These are phyloP conservation scores for Ganoderma sp. DNA, from an alignment of 1,284 basidiomycete species.

Conservation along the genomic window DNA sequence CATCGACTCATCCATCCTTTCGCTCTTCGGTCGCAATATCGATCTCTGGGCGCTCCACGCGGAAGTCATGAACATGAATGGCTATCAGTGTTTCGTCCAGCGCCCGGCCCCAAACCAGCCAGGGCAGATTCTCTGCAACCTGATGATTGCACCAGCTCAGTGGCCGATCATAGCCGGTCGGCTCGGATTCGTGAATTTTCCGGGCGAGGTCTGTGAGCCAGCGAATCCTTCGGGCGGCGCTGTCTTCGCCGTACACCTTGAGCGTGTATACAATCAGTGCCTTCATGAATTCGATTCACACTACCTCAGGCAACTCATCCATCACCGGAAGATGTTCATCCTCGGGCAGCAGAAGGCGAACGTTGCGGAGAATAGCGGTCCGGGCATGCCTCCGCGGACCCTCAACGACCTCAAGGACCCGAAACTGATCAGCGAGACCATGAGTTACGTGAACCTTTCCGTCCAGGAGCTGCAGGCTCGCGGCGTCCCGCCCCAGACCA, in stretches of 20 bases:
- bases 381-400: slow-evolving; percentile 5
- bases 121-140: not conserved
- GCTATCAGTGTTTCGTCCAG: not conserved
- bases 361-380: slow-evolving; percentile 5
- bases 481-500: slow-evolving; percentile 56
- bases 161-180: slow-evolving; percentile 71
- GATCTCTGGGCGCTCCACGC: slow-evolving; percentile 64
- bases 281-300: slow-evolving; percentile 61
- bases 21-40: slow-evolving; percentile 56
- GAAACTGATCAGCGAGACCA: slow-evolving; percentile 47
- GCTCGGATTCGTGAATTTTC: slow-evolving; percentile 67
- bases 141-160: slow-evolving; percentile 46
- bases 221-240: slow-evolving; percentile 61
- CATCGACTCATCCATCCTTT: slow-evolving; percentile 48
- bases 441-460: slow-evolving; percentile 51
- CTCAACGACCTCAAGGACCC: slow-evolving; percentile 34
- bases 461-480: slow-evolving; percentile 58
- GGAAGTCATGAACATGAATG: slow-evolving; percentile 55
- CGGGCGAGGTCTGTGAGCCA: slow-evolving; percentile 59
- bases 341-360: slow-evolving; percentile 20
- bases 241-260: slow-evolving; percentile 61
- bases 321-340: slow-evolving; percentile 22
- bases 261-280: slow-evolving; percentile 63
- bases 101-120: not conserved
- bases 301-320: slow-evolving; percentile 46